Conservation (phyloP, 257 asterid species). For the Jacaranda mimosifolia region DNA sequence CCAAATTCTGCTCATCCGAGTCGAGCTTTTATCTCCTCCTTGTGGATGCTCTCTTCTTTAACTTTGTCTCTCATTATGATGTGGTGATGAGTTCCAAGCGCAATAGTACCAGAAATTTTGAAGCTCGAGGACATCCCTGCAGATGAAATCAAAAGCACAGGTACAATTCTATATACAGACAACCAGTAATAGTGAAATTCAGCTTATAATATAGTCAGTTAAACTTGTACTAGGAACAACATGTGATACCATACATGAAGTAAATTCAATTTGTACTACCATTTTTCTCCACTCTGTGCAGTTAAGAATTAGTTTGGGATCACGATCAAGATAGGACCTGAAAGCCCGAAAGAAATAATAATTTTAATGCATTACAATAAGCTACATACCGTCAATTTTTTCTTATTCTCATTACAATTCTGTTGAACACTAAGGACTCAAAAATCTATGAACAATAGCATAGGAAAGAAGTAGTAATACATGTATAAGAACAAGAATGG, state of each 20-base stretch:
- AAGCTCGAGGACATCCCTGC: conserved; percentile 26
- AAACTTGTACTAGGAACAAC: background rate
- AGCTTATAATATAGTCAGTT: background rate
- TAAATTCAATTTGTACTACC: background rate
- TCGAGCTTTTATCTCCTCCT: conserved; percentile 39
- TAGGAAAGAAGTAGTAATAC: conserved; percentile 26
- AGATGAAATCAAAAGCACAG: conserved; percentile 30
- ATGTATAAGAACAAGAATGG: conserved; percentile 21
- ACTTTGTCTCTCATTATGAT: conserved; percentile 41
- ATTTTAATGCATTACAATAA: conserved; percentile 19
- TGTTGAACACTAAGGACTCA: conserved; percentile 24
- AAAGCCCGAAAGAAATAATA: conserved; percentile 10
- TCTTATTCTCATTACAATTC: conserved; percentile 31
- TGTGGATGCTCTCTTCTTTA: conserved; percentile 35
- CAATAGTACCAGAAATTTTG: conserved; percentile 42
- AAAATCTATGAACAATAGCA: conserved; percentile 50
- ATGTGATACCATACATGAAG: background rate
- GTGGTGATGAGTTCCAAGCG: conserved; percentile 45
- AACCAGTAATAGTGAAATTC: background rate
- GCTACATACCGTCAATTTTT: conserved; percentile 16
- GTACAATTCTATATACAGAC: background rate
- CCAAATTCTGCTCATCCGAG: conserved; percentile 65
- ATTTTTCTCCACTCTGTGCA: background rate
- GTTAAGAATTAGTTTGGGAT: no score
- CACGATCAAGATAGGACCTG: background rate